Conservation (phyloP, 75 land plant genomes). For the Sequoia sempervirens region DNA sequence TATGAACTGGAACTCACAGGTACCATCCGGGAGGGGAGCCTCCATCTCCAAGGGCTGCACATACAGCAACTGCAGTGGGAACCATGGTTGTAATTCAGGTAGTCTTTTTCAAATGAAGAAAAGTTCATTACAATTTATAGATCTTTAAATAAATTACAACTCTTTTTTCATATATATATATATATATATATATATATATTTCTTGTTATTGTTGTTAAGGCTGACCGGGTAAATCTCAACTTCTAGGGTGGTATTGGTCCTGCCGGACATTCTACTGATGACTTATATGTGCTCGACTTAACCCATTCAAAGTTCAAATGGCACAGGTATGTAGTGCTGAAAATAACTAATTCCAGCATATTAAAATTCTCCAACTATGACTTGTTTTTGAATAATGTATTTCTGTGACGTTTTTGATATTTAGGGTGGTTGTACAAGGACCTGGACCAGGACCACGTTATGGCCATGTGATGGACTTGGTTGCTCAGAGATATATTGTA, state of each 20-base stretch:
- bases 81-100: conserved; percentile 88
- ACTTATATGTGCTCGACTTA: conserved; percentile 82
- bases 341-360: background rate
- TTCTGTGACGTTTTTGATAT: background rate
- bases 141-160: background rate
- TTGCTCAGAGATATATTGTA: conserved; percentile 76
- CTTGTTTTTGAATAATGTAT: background rate
- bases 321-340: conserved; percentile 53
- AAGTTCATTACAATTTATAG: background rate
- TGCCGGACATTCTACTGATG: conserved; percentile 91
- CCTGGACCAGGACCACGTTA: conserved; percentile 90
- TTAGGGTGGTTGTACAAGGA: conserved; percentile 85
- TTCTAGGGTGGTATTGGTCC: conserved; percentile 91
- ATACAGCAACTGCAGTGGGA: conserved; percentile 86
- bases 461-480: conserved; percentile 91
- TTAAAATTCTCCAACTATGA: background rate
- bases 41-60: conserved; percentile 92
- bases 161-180: background rate
- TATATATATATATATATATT: too few relatives aligned
- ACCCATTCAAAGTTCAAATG: conserved; percentile 81
- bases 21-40: conserved; percentile 70
- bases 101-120: background rate
- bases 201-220: background rate
- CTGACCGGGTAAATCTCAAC: conserved; percentile 1
- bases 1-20: conserved; percentile 22